These are phyloP conservation scores for Leccinum disarticulatum DNA, from an alignment of 768 basidiomycete genomes.

Conservation along the genomic window DNA sequence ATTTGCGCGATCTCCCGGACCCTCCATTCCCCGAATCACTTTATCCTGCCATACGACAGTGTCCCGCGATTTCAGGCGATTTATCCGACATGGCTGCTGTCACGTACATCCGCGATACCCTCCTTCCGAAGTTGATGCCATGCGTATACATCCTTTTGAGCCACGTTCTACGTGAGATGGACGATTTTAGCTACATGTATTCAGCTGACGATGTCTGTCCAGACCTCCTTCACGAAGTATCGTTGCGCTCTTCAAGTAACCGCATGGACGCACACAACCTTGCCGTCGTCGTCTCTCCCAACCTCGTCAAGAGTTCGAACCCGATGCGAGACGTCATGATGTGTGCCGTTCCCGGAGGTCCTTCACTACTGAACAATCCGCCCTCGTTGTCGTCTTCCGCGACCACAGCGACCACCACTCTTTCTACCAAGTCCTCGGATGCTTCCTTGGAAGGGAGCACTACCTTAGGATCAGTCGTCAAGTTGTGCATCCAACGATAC, in stretches of 20 bases:
- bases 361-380: conserved; percentile 35
- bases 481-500: conserved; percentile 78
- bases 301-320: conserved; percentile 70
- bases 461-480: conserved; percentile 70
- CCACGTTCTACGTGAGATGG: conserved; percentile 57
- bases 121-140: conserved; percentile 67
- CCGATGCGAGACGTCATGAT: conserved; percentile 72
- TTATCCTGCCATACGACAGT: conserved; percentile 65
- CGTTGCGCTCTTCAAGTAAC: conserved; percentile 62
- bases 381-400: conserved; percentile 21
- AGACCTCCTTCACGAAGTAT: conserved; percentile 83
- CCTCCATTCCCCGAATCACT: conserved; percentile 73
- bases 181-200: neutral
- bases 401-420: conserved; percentile 15
- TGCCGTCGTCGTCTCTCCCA: conserved; percentile 75
- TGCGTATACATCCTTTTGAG: conserved; percentile 76
- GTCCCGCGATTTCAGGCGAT: conserved; percentile 57
- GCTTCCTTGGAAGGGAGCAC: conserved; percentile 46
- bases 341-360: conserved; percentile 59
- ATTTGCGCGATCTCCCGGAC: conserved; percentile 74
- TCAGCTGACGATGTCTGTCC: conserved; percentile 6
- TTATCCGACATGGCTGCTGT: conserved; percentile 57
- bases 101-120: conserved; percentile 63
- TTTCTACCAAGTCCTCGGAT: conserved; percentile 24
- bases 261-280: conserved; percentile 85